phyloP scores from a whole-genome alignment of 108 stramenopile species.

The Seminavis robusta region DNA sequence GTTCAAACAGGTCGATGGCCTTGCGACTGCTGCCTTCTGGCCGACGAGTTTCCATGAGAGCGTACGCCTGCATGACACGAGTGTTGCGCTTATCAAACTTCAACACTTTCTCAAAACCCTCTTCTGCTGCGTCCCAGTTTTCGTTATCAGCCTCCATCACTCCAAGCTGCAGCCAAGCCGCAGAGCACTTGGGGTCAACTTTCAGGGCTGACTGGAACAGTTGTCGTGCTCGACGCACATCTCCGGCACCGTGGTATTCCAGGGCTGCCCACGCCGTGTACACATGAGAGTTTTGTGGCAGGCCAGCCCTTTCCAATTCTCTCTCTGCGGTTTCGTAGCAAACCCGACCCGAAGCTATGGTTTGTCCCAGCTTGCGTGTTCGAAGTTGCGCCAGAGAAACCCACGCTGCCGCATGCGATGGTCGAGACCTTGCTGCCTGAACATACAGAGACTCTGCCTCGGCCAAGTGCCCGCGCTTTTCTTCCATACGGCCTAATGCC shows the following conservation, averaged over 20 bases:
- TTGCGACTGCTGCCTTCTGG: constrained; percentile 66
- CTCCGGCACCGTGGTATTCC: constrained; percentile 74
- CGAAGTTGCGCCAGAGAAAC: constrained; percentile 80
- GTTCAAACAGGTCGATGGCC: constrained; percentile 83
- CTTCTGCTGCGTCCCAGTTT: constrained; percentile 67
- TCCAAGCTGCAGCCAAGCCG: constrained; percentile 79
- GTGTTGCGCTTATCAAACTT: constrained; percentile 84
- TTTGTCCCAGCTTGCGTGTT: constrained; percentile 73
- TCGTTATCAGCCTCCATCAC: constrained; percentile 75
- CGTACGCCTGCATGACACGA: constrained; percentile 85
- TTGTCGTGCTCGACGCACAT: constrained; percentile 51
- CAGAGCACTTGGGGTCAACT: constrained; percentile 74
- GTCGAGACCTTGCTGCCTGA: constrained; percentile 53
- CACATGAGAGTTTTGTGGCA: constrained; percentile 61
- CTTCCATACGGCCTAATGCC: constrained; percentile 75
- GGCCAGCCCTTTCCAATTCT: constrained; percentile 57
- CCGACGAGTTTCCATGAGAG: constrained; percentile 85
- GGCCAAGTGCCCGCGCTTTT: constrained; percentile 65
- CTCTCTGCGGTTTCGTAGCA: constrained; percentile 76
- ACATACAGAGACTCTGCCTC: constrained; percentile 77
- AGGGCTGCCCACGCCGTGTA: constrained; percentile 88
- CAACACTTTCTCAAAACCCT: constrained; percentile 77
- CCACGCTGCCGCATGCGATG: constrained; percentile 87
- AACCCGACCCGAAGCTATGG: constrained; percentile 61
- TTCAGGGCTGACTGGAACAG: constrained; percentile 62